Evolutionary conservation across 2,329 filamentous ascomycete species (phyloP), one percentile per base, ranked within the genome.

Genomic region (Aspergillus thermomutatus): DNA sequence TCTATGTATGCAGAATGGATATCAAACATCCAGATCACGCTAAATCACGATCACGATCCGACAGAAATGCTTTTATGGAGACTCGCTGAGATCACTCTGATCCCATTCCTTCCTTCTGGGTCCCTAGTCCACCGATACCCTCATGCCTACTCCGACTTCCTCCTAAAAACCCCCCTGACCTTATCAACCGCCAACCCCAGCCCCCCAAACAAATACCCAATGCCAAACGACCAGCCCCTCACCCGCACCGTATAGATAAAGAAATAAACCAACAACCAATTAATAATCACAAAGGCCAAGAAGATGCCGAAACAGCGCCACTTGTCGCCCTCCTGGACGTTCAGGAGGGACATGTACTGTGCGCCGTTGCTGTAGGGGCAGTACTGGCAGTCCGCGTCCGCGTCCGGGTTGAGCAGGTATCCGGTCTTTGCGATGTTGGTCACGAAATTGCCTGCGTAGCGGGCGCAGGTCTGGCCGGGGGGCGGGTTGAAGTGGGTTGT

Each of bases 221-320:
- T 79, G 0, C 88, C 89, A 71, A 91, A 91, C 23, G 75, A 83
- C 87, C 87, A 91, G 7, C 86, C 83, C 61, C 81, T 82, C 54
- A 91, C 83, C 19, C 89, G 80, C 6, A 90, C 86, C 2, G 84
- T 87, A 73, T 88, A 92, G 55, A 91, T 85, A 68, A 92, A 91
- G 74, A 91, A 90, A 70, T 89, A 90, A 1, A 91, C 87, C 53
- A 91, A 72, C 43, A 81, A 75, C 85, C 86, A 91, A 67, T 91
- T 91, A 51, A 83, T 86, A 14, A 88, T 75, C 52, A 83, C 84
- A 69, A 91, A 92, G 1, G 83, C 85, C 8, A 90, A 64, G 76
- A 91, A 90, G 58, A 91, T 86, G 7, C 87, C 89, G 64, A 91
- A 88, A 69, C 87, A 79, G 46, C 83, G 75, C 89, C 89, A 92